Conservation (phyloP, 148 eudicot species). For the Camellia japonica region DNA sequence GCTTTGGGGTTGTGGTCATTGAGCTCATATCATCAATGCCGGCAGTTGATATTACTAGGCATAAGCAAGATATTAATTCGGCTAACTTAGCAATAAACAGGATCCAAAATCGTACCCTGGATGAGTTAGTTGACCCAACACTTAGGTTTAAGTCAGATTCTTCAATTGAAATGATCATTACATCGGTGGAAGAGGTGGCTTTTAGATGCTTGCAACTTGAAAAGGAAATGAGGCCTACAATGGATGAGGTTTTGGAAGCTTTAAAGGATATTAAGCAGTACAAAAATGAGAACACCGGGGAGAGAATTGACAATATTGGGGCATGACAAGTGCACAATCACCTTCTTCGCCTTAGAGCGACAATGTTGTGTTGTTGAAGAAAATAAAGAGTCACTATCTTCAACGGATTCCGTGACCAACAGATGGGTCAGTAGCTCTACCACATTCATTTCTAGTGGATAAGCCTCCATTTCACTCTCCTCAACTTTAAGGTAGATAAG, state of each 20-base stretch:
- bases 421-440: background rate
- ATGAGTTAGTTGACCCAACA: constrained; percentile 34
- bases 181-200: constrained; percentile 44
- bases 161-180: constrained; percentile 23
- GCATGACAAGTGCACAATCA: background rate
- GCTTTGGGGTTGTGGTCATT: constrained; percentile 47
- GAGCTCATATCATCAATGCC: constrained; percentile 50
- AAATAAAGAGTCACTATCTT: background rate
- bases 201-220: constrained; percentile 45
- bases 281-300: constrained; percentile 16
- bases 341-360: background rate
- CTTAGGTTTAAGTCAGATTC: constrained; percentile 27
- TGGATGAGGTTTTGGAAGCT: constrained; percentile 42
- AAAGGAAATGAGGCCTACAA: constrained; percentile 39
- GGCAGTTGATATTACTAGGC: constrained; percentile 36
- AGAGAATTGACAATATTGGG: background rate
- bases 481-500: no score
- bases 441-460: background rate
- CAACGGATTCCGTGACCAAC: background rate
- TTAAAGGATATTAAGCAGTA: constrained; percentile 31
- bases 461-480: background rate
- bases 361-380: background rate
- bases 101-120: constrained; percentile 31
- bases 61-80: constrained; percentile 32
- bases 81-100: constrained; percentile 37